Conservation (phyloP, 257 asterid genomes). For the Ballota nigra region DNA sequence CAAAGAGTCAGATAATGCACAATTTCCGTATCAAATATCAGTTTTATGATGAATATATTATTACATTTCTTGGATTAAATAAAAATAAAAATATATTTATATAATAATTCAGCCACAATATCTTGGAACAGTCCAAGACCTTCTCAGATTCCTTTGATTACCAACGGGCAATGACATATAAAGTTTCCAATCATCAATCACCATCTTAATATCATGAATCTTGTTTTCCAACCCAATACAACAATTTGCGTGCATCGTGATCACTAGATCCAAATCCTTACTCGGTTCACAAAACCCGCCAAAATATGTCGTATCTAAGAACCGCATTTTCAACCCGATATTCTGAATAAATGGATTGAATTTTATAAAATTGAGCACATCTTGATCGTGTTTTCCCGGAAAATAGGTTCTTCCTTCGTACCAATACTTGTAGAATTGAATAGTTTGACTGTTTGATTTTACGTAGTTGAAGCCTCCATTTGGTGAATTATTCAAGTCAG, state of each 20-base stretch:
- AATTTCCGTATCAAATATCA: no score
- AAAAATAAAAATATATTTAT: no score
- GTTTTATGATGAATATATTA: no score
- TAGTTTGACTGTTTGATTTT: no score
- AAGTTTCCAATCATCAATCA: slow-evolving; percentile 52
- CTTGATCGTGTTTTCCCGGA: slow-evolving; percentile 59
- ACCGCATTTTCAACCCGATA: slow-evolving; percentile 48
- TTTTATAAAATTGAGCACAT: slow-evolving; percentile 53
- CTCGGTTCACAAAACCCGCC: slow-evolving; percentile 67
- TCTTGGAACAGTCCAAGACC: slow-evolving; percentile 50
- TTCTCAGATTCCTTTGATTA: slow-evolving; percentile 17
- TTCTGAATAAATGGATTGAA: slow-evolving; percentile 23
- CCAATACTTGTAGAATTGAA: no score
- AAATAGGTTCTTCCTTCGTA: slow-evolving; percentile 20
- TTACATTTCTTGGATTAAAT: no score
- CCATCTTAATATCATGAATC: slow-evolving; percentile 12
- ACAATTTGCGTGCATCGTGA: no score
- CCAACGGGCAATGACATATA: slow-evolving; percentile 17
- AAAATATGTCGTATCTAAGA: slow-evolving; percentile 50
- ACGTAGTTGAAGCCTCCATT: slow-evolving; percentile 61
- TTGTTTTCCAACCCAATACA: no score
- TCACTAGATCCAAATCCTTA: slow-evolving; percentile 27
- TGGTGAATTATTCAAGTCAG: slow-evolving; percentile 40
- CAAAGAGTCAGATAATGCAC: no score
- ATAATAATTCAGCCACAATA: slow-evolving; percentile 22